Conservation (phyloP, 2,329 filamentous ascomycete species). For the Pseudogymnoascus sp. region DNA sequence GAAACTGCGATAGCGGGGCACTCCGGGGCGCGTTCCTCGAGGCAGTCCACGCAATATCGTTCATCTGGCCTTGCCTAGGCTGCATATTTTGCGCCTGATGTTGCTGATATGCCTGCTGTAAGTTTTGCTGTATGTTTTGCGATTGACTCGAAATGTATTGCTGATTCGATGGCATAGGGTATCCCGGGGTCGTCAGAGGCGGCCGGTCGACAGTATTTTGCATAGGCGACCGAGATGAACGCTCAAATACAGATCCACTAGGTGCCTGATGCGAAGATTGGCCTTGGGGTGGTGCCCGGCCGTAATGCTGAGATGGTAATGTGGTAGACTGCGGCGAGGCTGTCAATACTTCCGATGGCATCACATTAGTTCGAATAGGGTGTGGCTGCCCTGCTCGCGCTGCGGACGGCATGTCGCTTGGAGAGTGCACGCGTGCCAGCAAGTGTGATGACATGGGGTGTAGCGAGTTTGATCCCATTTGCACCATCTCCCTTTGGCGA, state of each 20-base stretch:
- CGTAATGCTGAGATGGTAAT: not conserved
- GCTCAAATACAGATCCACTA: not conserved
- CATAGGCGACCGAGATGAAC: too few relatives aligned
- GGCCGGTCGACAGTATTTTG: too few relatives aligned
- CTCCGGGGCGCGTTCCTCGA: not conserved
- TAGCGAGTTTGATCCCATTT: not conserved
- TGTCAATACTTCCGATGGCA: not conserved
- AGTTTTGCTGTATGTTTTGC: not conserved
- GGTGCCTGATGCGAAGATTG: too few relatives aligned
- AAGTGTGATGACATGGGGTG: slow-evolving; percentile 3
- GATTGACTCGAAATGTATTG: not conserved
- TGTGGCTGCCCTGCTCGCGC: not conserved
- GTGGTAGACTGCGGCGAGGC: not conserved
- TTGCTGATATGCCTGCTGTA: slow-evolving; percentile 1
- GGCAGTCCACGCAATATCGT: not conserved
- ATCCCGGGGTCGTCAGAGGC: not conserved
- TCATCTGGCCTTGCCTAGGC: not conserved
- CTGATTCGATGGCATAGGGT: not conserved
- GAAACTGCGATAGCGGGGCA: not conserved
- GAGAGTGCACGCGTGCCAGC: not conserved
- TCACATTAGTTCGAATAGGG: not conserved
- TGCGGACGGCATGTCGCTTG: not conserved
- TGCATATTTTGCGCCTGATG: not conserved
- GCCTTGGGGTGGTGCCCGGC: not conserved
- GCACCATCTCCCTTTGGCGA: not conserved